phyloP scores from a whole-genome alignment of 164 flowering plant species.

The Hamamelis virginiana region DNA sequence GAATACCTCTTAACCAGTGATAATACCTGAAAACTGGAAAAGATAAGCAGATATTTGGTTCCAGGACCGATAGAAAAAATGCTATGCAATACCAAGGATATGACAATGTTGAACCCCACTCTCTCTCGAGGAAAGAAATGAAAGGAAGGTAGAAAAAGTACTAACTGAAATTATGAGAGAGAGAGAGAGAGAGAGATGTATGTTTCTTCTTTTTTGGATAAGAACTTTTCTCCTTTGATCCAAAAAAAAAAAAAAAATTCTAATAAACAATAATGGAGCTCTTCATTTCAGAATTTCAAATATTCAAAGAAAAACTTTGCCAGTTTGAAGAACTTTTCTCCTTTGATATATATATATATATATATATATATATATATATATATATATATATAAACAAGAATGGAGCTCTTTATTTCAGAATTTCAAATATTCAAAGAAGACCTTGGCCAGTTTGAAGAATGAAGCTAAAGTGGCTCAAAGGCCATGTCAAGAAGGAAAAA shows the following conservation, averaged over 20 bases:
- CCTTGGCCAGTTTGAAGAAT: neutral
- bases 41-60: neutral
- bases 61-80: neutral
- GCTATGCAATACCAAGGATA: neutral
- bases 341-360: too few relatives aligned
- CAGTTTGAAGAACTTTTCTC: neutral
- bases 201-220: too few relatives aligned
- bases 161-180: too few relatives aligned
- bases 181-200: too few relatives aligned
- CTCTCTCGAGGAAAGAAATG: too few relatives aligned
- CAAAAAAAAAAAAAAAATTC: too few relatives aligned
- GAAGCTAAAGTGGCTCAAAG: neutral
- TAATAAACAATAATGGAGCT: neutral
- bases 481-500: slow-evolving; percentile 1
- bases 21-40: neutral
- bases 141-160: too few relatives aligned
- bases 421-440: neutral
- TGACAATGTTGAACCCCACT: neutral
- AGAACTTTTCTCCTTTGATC: too few relatives aligned
- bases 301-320: neutral
- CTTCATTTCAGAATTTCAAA: neutral
- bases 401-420: neutral
- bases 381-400: neutral
- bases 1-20: neutral
- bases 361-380: too few relatives aligned